phyloP scores from a whole-genome alignment of 139 green algal genomes.

The Deuterostichococcus epilithicus region DNA sequence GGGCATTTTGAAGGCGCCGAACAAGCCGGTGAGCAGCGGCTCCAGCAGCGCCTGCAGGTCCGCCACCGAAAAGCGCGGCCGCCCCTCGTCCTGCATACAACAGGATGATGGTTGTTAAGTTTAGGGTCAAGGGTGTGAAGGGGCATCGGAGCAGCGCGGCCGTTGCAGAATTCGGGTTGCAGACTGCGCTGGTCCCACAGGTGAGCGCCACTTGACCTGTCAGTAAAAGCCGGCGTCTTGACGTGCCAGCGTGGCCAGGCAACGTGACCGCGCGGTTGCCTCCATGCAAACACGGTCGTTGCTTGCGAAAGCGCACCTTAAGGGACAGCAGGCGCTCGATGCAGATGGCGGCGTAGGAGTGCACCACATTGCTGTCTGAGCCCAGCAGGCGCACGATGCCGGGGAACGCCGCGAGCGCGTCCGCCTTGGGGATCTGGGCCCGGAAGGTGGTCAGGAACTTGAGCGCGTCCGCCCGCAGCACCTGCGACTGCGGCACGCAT shows the following conservation, averaged over 20 bases:
- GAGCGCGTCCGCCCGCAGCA: slow-evolving; percentile 93
- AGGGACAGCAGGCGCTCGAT: slow-evolving; percentile 85
- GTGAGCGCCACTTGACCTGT: no score
- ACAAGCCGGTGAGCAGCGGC: slow-evolving; percentile 77
- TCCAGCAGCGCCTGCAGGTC: slow-evolving; percentile 67
- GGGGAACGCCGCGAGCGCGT: slow-evolving; percentile 3
- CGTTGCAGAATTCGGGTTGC: no score
- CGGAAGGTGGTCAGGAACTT: slow-evolving; percentile 96
- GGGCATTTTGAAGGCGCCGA: slow-evolving; percentile 73
- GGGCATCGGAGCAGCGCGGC: no score
- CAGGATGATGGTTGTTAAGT: neutral
- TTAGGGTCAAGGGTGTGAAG: no score
- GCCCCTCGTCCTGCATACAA: slow-evolving; percentile 23
- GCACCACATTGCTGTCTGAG: slow-evolving; percentile 84
- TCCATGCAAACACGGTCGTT: no score
- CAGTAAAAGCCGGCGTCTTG: no score
- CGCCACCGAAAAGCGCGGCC: slow-evolving; percentile 47
- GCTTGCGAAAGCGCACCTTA: slow-evolving; percentile 42
- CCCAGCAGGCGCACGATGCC: slow-evolving; percentile 43
- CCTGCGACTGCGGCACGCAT: slow-evolving; percentile 1
- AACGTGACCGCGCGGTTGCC: no score
- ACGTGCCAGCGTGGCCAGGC: no score
- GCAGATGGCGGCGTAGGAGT: slow-evolving; percentile 91
- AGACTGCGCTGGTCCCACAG: no score
- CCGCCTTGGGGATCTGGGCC: slow-evolving; percentile 60